Base-by-base conservation (phyloP, 768 basidiomycete species). In the Mycena polygramma region DNA sequence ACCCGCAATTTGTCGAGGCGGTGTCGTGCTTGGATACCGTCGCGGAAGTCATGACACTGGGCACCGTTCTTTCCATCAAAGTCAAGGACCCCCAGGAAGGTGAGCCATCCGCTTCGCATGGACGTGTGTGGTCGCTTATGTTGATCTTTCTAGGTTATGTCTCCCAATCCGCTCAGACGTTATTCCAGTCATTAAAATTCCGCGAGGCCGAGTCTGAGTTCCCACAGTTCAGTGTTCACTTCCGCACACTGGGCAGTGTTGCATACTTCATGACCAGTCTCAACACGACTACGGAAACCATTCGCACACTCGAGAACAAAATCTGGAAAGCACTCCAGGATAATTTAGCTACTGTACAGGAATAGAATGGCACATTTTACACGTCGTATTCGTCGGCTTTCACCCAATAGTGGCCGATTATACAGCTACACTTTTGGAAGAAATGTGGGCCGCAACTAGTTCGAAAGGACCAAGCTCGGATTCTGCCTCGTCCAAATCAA, bases 181-280 rank as follows among this genome's bases (percentile, higher is more conserved):
- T 90, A 52, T 84, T 98, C 2, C 81, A 81, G 13, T 78, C 86
- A 1, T 81, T 97, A 15, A 85, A 83, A 53, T 62, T 70, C n/a
- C 71, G 76, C 7, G 70, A 72, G 1, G 69, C 74, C 30, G 77
- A 77, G 8, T 70, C 57, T 14, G 60, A 83, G 22, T 83, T 87
- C 6, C 69, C 84, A 0, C 83, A 88, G 7, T 91, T 91, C 80
- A 86, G 88, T 45, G 87, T 98, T 24, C 93, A 99, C 78, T 96
- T 88, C 72, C 87, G 97, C 66, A 96, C 97, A 0, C 81, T 99
- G 45, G 97, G 97, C 0, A 90, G 96, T 76, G 91, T 96, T 11
- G 92, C 92, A n/a, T 97, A 97, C 79, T 94, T 96, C 77, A 97
- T 97, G 88, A 91, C 90, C 8, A 95, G 94, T 79, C 84, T 97